A percentile compares a stretch with the other conserved stretches of the same genome.
Conservation (phyloP, 768 basidiomycete species). For the Lactarius vividus region DNA sequence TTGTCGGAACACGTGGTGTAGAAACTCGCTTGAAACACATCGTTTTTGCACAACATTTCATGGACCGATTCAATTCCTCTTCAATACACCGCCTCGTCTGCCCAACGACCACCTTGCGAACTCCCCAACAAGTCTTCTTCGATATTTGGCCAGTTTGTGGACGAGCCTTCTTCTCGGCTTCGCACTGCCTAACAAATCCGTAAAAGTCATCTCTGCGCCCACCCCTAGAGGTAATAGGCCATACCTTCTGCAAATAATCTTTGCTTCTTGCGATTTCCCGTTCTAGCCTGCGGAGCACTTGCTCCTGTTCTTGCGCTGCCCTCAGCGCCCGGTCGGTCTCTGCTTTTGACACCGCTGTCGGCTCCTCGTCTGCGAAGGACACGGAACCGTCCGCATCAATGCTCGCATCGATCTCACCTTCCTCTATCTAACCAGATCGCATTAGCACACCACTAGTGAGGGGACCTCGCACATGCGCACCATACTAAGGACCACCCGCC, state of each 20-base stretch:
- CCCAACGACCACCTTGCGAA: slow-evolving; percentile 15
- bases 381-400: slow-evolving; percentile 70
- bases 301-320: slow-evolving; percentile 55
- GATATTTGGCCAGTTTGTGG: slow-evolving; percentile 19
- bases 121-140: slow-evolving; percentile 23
- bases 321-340: slow-evolving; percentile 60
- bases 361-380: slow-evolving; percentile 63
- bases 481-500: slow-evolving; percentile 67
- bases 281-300: slow-evolving; percentile 49
- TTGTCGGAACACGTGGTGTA: not conserved
- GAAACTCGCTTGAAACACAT: not conserved
- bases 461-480: slow-evolving; percentile 39
- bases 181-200: slow-evolving; percentile 21
- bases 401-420: slow-evolving; percentile 63
- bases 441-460: not conserved
- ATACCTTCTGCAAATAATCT: slow-evolving; percentile 76
- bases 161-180: slow-evolving; percentile 24
- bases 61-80: not conserved
- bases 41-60: not conserved
- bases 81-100: slow-evolving; percentile 26
- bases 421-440: slow-evolving; percentile 56
- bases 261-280: slow-evolving; percentile 57
- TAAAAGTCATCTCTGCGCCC: not conserved
- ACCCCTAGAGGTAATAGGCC: not conserved
- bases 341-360: slow-evolving; percentile 53